Evolutionary conservation across 345 rosid genomes (phyloP).

Genomic region (Mangifera indica): DNA sequence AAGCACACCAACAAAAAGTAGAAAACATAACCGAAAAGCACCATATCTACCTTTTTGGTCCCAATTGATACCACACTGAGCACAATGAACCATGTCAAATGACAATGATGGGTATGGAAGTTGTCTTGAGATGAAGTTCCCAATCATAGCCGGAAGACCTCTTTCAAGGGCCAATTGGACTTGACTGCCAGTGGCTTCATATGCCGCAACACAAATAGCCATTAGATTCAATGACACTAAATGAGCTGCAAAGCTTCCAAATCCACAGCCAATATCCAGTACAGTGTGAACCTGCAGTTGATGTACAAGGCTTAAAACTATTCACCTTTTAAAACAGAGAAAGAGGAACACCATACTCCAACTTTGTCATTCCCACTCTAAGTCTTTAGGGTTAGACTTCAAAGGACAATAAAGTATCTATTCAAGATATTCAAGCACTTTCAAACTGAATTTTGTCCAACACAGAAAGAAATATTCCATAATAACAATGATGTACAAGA

Average conservation of each 20-base stretch:
- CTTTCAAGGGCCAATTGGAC: conserved; percentile 96
- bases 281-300: conserved; percentile 62
- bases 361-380: background rate
- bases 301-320: conserved; percentile 11
- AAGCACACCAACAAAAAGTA: conserved; percentile 1
- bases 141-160: conserved; percentile 98
- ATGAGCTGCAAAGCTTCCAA: conserved; percentile 98
- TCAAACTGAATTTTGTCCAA: background rate
- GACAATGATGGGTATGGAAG: conserved; percentile 92
- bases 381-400: background rate
- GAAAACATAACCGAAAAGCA: conserved; percentile 8
- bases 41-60: conserved; percentile 72
- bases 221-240: conserved; percentile 73
- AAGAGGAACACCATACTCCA: background rate
- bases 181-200: conserved; percentile 96
- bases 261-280: conserved; percentile 95
- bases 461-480: conserved; percentile 15
- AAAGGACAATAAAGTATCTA: background rate
- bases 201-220: conserved; percentile 85
- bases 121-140: conserved; percentile 73
- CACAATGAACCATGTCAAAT: conserved; percentile 96
- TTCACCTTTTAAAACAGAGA: conserved; percentile 4
- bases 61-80: conserved; percentile 89
- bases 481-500: conserved; percentile 21
- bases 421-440: conserved; percentile 4